A percentile compares a stretch with the other conserved stretches of the same genome.
phyloP scores from a whole-genome alignment of 257 asterid genomes.

The Jaltomata sinuosa region DNA sequence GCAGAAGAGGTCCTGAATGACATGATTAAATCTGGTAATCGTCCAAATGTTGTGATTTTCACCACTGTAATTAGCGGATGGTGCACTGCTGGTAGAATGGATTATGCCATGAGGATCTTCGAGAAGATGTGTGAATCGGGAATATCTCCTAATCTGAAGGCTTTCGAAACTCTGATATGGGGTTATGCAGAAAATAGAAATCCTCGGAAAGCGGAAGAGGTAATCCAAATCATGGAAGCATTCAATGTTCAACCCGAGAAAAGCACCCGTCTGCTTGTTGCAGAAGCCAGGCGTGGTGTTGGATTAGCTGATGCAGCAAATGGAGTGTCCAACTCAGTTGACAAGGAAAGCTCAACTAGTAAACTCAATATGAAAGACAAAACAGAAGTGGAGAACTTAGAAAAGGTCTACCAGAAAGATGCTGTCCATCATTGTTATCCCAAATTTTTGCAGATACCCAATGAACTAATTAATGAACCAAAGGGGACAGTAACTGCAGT shows the following conservation, averaged over 20 bases:
- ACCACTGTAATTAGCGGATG: constrained; percentile 64
- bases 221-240: constrained; percentile 32
- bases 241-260: constrained; percentile 39
- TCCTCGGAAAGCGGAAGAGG: constrained; percentile 57
- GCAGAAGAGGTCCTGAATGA: constrained; percentile 48
- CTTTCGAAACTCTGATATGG: constrained; percentile 55
- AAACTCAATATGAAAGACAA: constrained; percentile 7
- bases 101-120: constrained; percentile 38
- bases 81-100: constrained; percentile 44
- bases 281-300: constrained; percentile 39
- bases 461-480: constrained; percentile 33
- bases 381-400: constrained; percentile 27
- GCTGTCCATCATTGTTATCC: constrained; percentile 16
- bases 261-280: constrained; percentile 29
- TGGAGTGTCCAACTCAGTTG: constrained; percentile 5
- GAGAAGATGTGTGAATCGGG: constrained; percentile 38
- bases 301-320: constrained; percentile 39
- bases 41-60: constrained; percentile 53
- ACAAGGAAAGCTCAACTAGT: constrained; percentile 6
- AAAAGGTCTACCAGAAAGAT: constrained; percentile 33
- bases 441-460: constrained; percentile 43
- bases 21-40: constrained; percentile 31
- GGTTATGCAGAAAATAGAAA: constrained; percentile 49
- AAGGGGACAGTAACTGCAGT: constrained; percentile 16
- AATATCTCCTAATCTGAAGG: constrained; percentile 44